Evolutionary conservation across 2,329 filamentous ascomycete species (phyloP), one percentile per base, ranked within the genome.

Genomic region (Exophiala sp.): DNA sequence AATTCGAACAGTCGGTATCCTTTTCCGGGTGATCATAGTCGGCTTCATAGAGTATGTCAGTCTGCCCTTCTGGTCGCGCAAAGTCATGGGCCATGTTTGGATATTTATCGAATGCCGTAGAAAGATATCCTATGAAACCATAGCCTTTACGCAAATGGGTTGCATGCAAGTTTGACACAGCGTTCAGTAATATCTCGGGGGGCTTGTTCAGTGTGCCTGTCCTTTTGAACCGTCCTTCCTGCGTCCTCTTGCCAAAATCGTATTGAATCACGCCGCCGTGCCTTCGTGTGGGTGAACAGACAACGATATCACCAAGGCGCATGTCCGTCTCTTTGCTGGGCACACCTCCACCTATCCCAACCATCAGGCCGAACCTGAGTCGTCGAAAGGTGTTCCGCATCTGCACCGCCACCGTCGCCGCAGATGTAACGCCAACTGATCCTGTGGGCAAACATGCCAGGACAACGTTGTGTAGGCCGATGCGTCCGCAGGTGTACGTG

Each of bases 321-420:
- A 61, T 49, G 7, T 53, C 38, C 5, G 24, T 29, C 24, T 29
- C 24, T 29, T 29, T 29, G 9, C 59, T 50, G 1, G 64, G 62
- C 20, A 63, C 57, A 12, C 65, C 65, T 10, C 63, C 62, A 1
- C 63, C 64, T 45, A 66, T 65, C 2, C 65, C 65, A 9, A 67
- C 63, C 50, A 66, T 52, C 2, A 67, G 50, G 7, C 55, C 62
- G 51, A 64, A 63, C 11, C 52, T 58, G n/a, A 66, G 36, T 7
- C 44, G 54, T 11, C n/a, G 48, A 42, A 66, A 66, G 5, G 54
- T 62, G 20, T 45, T 1, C 44, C 32, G 24, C 24, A 29, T 29
- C 24, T 29, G 24, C 24, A 29, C 24, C 24, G 24, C 24, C 24
- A 29, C 24, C 24, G 24, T 29, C 24, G 24, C 24, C 7, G 24